Percentiles rank a stretch among this genome's conserved stretches.
Conservation (phyloP, 306 rosid genomes). For the barrel medic (Medicago truncatula) region MtrunA17r5.0-ANR NC_053044.1:37055001-37055500, state of each 20-base stretch:
- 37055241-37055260: too few relatives aligned
- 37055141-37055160: conserved; percentile 71
- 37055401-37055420: conserved; percentile 47
- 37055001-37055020: neutral
- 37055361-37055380: conserved; percentile 64
- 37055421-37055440: conserved; percentile 60
- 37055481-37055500: conserved; percentile 62
- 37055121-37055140: conserved; percentile 64
- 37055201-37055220: too few relatives aligned
- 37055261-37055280: too few relatives aligned
- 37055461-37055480: conserved; percentile 69
- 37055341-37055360: conserved; percentile 63
- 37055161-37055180: conserved; percentile 36
- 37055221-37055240: too few relatives aligned
- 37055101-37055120: conserved; percentile 69
- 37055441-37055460: conserved; percentile 68
- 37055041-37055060: conserved; percentile 40
- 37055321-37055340: neutral
- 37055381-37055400: conserved; percentile 62
- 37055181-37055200: neutral
- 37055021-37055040: conserved; percentile 51
- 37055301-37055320: neutral
- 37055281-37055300: neutral
- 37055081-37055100: conserved; percentile 54
- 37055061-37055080: conserved; percentile 31